Base-by-base conservation (phyloP, 768 basidiomycete species). In the Kwoniella europaea region DNA sequence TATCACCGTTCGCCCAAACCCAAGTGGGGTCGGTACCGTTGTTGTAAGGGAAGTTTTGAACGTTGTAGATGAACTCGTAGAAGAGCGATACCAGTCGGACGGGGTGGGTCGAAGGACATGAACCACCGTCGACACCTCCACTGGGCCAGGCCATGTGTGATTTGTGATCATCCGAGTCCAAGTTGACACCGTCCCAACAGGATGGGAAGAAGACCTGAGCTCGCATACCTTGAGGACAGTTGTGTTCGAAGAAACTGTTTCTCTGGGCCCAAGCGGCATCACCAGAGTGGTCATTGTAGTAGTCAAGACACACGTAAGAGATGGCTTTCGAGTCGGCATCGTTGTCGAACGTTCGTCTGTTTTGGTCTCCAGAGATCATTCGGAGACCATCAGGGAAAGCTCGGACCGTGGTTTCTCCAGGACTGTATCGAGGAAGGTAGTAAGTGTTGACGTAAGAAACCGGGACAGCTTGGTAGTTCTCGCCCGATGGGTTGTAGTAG, bases 191-290 rank as follows among this genome's bases (percentile, higher is more conserved):
- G 66, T 85, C 78, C 84, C 84, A 84, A 74, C 82, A 85, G 1
- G 72, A 71, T n/a, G 82, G 81, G 78, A 85, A 85, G 72, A 83
- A 80, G 71, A 85, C 80, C 73, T 85, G 84, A 43, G 81, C 80
- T 54, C 84, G 63, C 76, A 85, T 80, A 46, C 82, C 82, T 22
- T 78, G 65, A 2, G 83, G 80, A 75, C 85, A 85, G 67, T 81
- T 80, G 67, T 83, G 82, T 20, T 76, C 60, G 80, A 85, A 84
- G 76, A 85, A 84, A 58, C 56, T 74, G 71, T 79, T 76, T 27
- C 84, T 63, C 74, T 84, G 75, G 29, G 73, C 78, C 82, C 82
- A 85, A 20, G 62, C 79, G 22, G 73, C 72, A 63, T 69, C 68
- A 53, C 74, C 73, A 24, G 44, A 16, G 68, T 81, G 75, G 46